Percentiles rank a stretch among this genome's conserved stretches.
Conservation (phyloP, 495 filamentous ascomycete genomes). For the Talaromyces adpressus region DNA sequence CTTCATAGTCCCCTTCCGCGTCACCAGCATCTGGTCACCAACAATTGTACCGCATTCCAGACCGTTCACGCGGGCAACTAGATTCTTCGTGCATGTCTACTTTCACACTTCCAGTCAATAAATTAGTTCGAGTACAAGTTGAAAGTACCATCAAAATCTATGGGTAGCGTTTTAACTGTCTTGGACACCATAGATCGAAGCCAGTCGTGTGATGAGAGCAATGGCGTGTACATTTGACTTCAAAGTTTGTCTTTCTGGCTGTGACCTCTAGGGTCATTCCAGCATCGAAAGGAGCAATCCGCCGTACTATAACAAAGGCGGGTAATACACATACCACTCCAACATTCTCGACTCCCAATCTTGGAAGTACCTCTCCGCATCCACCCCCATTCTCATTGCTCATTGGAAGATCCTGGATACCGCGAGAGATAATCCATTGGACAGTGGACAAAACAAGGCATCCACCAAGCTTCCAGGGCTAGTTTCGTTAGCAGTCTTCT, state of each 20-base stretch:
- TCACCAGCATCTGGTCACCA: too few relatives aligned
- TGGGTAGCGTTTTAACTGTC: too few relatives aligned
- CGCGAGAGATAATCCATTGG: neutral
- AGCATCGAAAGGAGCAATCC: neutral
- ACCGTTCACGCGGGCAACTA: neutral
- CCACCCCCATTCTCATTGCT: neutral
- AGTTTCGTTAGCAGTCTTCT: neutral
- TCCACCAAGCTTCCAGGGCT: neutral
- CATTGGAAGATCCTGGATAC: slow-evolving; percentile 6
- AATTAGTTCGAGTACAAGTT: too few relatives aligned
- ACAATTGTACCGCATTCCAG: neutral
- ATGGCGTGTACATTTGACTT: too few relatives aligned
- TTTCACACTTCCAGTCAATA: too few relatives aligned
- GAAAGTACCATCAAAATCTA: too few relatives aligned
- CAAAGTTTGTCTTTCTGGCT: neutral
- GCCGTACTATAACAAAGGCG: neutral
- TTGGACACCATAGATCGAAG: too few relatives aligned
- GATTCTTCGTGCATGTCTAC: neutral
- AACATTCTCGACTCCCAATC: slow-evolving; percentile 4
- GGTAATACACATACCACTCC: slow-evolving; percentile 2
- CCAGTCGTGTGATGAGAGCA: too few relatives aligned
- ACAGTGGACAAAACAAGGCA: neutral
- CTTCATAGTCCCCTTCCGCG: neutral
- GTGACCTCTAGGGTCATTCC: neutral
- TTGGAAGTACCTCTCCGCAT: slow-evolving; percentile 1